Base-by-base conservation (phyloP, 257 asterid genomes). In the Cruciata laevipes region DNA sequence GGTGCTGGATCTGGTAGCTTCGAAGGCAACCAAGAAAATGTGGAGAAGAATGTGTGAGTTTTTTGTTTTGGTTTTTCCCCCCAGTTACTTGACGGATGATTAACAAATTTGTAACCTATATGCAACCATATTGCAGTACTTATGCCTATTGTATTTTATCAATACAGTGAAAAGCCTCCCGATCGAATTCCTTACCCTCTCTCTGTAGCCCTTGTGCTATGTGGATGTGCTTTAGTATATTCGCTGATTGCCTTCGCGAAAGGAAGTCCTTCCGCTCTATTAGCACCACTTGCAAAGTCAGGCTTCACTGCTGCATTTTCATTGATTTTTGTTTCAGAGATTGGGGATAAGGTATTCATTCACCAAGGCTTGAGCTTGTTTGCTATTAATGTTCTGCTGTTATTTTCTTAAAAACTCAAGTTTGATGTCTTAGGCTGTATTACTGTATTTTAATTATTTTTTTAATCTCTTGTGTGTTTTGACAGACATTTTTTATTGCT, bases 241-340 rank as follows among this genome's bases (percentile, higher is more conserved):
- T 73, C 85, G 27, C 70, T 87, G 73, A 75, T 89, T 73, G 82
- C 86, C 75, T 85, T 85, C 70, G 70, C 70, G 14, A 87, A 86
- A 78, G 85, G 89, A 57, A 70, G 76, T 42, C 95, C 98, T 63
- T 76, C 95, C 13, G 78, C 91, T 37, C 61, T 87, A 75, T 76
- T 91, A 73, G 89, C 81, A 31, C 90, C 96, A 44, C 77, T 91
- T 57, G 81, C 98, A 7, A 91, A 89, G 79, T 86, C 98, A 13
- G 98, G 96, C 80, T 91, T 91, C 83, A 84, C 98, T 37, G 98
- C 98, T 38, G 96, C 98, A 5, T 89, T 91, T 84, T 85, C 96
- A 7, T 75, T 91, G 81, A 91, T 91, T 74, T 91, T 87, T 76
- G 91, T 91, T 74, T 91, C 96, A 9, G 98, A 91, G 81, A 91